phyloP scores from a whole-genome alignment of 2,329 filamentous ascomycete genomes.

The Eutypella sp. region DNA sequence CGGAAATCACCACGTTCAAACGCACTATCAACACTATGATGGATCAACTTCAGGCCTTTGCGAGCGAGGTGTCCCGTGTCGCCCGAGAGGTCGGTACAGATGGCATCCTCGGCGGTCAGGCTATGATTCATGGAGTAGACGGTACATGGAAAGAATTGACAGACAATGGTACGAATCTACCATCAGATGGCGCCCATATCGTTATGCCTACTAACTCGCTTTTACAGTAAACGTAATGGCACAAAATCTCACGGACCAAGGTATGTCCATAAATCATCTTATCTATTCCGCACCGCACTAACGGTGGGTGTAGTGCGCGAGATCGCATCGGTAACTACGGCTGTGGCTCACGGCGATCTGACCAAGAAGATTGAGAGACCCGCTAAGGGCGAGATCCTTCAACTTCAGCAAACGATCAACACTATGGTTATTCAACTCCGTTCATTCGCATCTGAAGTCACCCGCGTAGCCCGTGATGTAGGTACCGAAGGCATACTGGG shows the following conservation, averaged over 20 bases:
- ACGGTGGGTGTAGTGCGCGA: slow-evolving; percentile 58
- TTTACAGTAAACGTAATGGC: slow-evolving; percentile 77
- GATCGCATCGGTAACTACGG: slow-evolving; percentile 79
- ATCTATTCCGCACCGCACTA: slow-evolving; percentile 1
- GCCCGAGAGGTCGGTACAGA: slow-evolving; percentile 95
- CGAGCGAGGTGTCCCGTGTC: slow-evolving; percentile 90
- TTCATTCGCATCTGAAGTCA: slow-evolving; percentile 80
- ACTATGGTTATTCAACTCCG: slow-evolving; percentile 84
- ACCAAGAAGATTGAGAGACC: slow-evolving; percentile 81
- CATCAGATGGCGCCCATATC: not conserved
- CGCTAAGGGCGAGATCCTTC: slow-evolving; percentile 75
- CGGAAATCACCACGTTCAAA: slow-evolving; percentile 96
- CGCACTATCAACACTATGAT: slow-evolving; percentile 99
- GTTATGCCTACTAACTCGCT: slow-evolving; percentile 18
- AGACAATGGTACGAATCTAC: slow-evolving; percentile 58
- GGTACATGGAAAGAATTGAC: slow-evolving; percentile 98
- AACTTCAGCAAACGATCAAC: slow-evolving; percentile 81
- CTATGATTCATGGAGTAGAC: slow-evolving; percentile 87
- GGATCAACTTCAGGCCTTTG: slow-evolving; percentile 94
- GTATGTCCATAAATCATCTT: slow-evolving; percentile 28
- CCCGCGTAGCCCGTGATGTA: slow-evolving; percentile 76
- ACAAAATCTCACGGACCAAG: slow-evolving; percentile 74
- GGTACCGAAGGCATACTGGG: slow-evolving; percentile 79
- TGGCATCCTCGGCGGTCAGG: slow-evolving; percentile 88
- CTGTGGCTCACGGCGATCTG: slow-evolving; percentile 76